phyloP scores from a whole-genome alignment of 1,139 yeast genomes.

The Arxiozyma bovina region DNA sequence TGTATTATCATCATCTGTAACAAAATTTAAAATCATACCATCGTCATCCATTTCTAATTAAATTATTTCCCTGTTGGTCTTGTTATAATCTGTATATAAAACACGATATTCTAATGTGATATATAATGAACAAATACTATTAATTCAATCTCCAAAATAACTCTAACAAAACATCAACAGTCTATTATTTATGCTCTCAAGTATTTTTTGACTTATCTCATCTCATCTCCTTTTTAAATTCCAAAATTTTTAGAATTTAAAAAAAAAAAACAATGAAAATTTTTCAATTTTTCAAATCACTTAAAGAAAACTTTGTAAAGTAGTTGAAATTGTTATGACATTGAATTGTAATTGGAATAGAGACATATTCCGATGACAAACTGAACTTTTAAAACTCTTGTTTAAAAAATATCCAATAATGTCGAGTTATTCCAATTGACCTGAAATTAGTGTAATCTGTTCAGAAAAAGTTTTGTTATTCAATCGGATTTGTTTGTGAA shows the following conservation, averaged over 20 bases:
- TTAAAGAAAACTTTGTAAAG: not conserved
- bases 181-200: too few relatives aligned
- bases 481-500: not conserved
- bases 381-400: not conserved
- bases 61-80: not conserved
- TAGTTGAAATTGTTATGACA: not conserved
- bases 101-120: too few relatives aligned
- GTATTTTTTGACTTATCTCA: constrained; percentile 1
- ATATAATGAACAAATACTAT: too few relatives aligned
- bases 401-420: too few relatives aligned
- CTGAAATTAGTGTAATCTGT: not conserved
- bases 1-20: constrained; percentile 7
- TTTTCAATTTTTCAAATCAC: not conserved
- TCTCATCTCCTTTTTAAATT: constrained; percentile 4
- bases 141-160: too few relatives aligned
- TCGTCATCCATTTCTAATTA: constrained; percentile 21
- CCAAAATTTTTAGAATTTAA: not conserved
- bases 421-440: not conserved
- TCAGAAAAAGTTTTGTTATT: too few relatives aligned
- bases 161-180: not conserved
- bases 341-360: not conserved
- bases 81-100: too few relatives aligned
- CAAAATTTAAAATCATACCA: constrained; percentile 29
- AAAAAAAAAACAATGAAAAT: not conserved
- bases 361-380: not conserved